A percentile compares a stretch with the other conserved stretches of the same genome.
These are phyloP conservation scores for Eucalyptus tenuipes DNA, from an alignment of 345 rosid species.

Conservation along the genomic window DNA sequence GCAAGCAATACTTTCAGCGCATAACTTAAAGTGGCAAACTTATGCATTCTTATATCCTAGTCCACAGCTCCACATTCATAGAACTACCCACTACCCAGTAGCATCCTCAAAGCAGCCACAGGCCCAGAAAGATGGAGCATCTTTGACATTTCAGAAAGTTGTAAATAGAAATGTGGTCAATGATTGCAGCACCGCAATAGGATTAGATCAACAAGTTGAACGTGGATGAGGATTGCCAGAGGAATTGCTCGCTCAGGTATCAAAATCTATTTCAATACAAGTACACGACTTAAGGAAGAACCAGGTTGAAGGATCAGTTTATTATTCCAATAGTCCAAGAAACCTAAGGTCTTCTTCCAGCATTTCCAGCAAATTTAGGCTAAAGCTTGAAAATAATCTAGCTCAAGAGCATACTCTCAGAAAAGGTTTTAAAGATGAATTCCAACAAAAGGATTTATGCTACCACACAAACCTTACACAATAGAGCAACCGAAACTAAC, in stretches of 20 bases:
- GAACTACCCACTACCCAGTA: background rate
- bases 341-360: background rate
- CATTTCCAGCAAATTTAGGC: background rate
- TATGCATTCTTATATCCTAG: background rate
- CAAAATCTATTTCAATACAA: background rate
- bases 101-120: background rate
- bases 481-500: background rate
- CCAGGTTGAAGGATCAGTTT: background rate
- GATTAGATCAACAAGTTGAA: background rate
- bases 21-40: background rate
- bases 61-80: background rate
- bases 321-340: background rate
- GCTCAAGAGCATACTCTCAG: background rate
- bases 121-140: background rate
- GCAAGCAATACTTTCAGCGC: background rate
- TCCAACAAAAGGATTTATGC: background rate
- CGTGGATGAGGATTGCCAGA: background rate
- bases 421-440: background rate
- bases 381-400: background rate
- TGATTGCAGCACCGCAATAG: background rate
- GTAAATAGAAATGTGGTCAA: background rate
- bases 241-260: background rate
- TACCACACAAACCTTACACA: background rate
- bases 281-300: background rate
- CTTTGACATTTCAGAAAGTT: background rate